Evolutionary conservation across 495 filamentous ascomycete genomes (phyloP).

Genomic region (Physcia stellaris): DNA sequence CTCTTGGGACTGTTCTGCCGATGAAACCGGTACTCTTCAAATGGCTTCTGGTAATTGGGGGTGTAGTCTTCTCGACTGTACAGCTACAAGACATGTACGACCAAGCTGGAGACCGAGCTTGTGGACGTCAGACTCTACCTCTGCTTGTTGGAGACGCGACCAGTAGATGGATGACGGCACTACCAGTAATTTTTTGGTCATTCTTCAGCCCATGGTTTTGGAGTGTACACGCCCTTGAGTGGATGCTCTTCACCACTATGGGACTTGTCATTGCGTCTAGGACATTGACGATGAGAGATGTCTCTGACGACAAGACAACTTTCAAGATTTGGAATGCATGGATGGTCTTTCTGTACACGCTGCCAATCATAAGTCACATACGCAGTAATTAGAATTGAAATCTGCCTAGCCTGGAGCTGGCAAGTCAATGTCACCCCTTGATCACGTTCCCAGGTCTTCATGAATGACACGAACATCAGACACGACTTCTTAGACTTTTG

Average conservation of each 20-base stretch:
- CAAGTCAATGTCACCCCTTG: no score
- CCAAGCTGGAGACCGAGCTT: slow-evolving; percentile 26
- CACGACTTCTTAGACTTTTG: no score
- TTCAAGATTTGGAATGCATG: neutral
- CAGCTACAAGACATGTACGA: slow-evolving; percentile 39
- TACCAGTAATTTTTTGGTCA: slow-evolving; percentile 26
- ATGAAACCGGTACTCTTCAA: neutral
- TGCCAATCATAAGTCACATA: no score
- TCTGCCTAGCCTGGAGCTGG: no score
- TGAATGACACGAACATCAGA: no score
- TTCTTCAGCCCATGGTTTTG: slow-evolving; percentile 17
- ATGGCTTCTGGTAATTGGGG: slow-evolving; percentile 31
- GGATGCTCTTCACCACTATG: no score
- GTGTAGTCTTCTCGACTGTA: slow-evolving; percentile 33
- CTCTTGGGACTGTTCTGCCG: neutral
- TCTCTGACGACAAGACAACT: neutral
- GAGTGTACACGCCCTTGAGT: neutral
- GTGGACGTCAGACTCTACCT: slow-evolving; percentile 25
- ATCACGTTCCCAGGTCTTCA: no score
- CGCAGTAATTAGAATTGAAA: no score
- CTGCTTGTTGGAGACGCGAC: slow-evolving; percentile 26
- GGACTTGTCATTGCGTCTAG: neutral
- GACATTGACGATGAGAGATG: neutral
- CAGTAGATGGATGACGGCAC: slow-evolving; percentile 23
- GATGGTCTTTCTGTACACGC: no score